Percentiles rank a stretch among this genome's conserved stretches.
Evolutionary conservation across 495 filamentous ascomycete genomes (phyloP).

Genomic region (Penicillium waksmanii): DNA sequence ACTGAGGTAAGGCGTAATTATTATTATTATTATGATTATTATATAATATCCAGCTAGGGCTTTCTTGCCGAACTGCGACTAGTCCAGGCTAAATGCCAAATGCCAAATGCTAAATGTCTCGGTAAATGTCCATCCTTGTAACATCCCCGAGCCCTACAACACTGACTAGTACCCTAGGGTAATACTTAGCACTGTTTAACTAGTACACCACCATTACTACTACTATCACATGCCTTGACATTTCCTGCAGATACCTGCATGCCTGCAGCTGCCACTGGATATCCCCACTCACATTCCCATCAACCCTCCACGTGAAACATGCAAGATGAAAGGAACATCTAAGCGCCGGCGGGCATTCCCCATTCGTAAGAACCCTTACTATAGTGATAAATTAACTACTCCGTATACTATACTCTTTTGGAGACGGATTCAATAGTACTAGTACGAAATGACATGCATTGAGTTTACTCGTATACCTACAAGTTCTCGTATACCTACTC

Average conservation of each 20-base stretch:
- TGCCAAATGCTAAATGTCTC: background rate
- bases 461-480: no score
- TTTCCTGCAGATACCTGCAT: background rate
- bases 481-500: no score
- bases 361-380: background rate
- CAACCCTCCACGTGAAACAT: conserved; percentile 5
- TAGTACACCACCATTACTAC: background rate
- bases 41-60: no score
- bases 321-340: conserved; percentile 17
- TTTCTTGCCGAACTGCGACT: no score
- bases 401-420: no score
- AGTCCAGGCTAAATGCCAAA: no score
- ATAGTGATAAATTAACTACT: no score
- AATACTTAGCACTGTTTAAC: conserved; percentile 2
- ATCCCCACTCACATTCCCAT: background rate
- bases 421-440: no score
- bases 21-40: no score
- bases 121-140: background rate
- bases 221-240: background rate
- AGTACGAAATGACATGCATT: no score
- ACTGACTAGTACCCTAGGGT: background rate
- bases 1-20: no score
- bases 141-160: background rate
- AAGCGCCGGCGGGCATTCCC: conserved; percentile 14
- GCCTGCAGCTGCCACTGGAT: background rate